Evolutionary conservation across 305 asterid genomes (phyloP).

Genomic region (Andrographis paniculata): DNA sequence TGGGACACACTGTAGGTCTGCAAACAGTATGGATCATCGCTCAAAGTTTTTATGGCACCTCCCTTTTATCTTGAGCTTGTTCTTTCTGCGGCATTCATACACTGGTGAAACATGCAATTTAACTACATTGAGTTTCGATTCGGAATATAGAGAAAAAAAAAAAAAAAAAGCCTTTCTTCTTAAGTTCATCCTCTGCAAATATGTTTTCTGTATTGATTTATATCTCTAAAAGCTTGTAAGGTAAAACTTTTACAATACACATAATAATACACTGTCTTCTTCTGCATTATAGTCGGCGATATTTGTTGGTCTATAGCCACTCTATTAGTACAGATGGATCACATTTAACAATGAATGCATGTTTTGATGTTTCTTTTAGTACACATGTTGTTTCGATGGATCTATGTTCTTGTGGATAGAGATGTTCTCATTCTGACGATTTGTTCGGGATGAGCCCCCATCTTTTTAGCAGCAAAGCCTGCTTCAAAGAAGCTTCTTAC

Average conservation of each 20-base stretch:
- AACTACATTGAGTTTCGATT: conserved; percentile 6
- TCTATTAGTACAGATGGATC: too few species aligned
- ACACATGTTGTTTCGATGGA: not conserved
- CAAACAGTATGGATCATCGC: conserved; percentile 17
- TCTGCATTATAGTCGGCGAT: too few species aligned
- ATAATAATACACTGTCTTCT: too few species aligned
- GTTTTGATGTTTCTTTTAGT: too few species aligned
- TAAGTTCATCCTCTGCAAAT: too few species aligned
- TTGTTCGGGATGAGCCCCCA: conserved; percentile 62
- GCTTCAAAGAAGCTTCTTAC: conserved; percentile 69
- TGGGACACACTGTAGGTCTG: conserved; percentile 42
- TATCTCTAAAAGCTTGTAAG: too few species aligned
- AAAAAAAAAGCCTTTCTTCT: not conserved
- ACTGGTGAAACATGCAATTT: conserved; percentile 19
- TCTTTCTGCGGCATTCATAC: conserved; percentile 14
- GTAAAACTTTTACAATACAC: too few species aligned
- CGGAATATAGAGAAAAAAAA: conserved; percentile 13
- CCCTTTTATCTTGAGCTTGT: conserved; percentile 9
- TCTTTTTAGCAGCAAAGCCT: conserved; percentile 41
- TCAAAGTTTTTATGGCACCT: conserved; percentile 12
- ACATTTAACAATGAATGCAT: too few species aligned
- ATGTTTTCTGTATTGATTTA: too few species aligned
- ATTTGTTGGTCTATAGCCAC: too few species aligned
- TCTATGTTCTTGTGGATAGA: conserved; percentile 50
- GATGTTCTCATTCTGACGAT: conserved; percentile 83